Evolutionary conservation across 176 grass and related monocot species (phyloP), one percentile per base, ranked within the genome.

Genomic region (Musa schizocarpa): DNA sequence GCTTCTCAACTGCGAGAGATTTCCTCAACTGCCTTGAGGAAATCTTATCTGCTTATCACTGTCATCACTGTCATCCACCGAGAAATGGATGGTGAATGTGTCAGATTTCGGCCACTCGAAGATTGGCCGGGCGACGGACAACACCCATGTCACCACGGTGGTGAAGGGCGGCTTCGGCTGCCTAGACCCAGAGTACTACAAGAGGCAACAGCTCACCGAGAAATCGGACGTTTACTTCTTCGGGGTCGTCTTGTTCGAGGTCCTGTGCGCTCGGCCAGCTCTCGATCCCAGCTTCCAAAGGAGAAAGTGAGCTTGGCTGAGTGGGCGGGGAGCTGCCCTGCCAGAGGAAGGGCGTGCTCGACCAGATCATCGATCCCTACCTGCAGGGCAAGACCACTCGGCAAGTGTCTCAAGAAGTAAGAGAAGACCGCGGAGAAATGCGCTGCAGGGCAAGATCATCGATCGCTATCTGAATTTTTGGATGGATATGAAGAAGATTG

Each of bases 191-290:
- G 89, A 96, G 51, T 92, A 96, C 74, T 92, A 90, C 76, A 82
- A 89, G 79, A 84, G 93, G 76, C 93, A 96, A 78, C 89, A 92
- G 69, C 89, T 96, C 48, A 96, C 93, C 0, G 93, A 92, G 24
- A 96, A 96, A 86, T 96, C 93, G 51, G 93, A 96, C 82, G 93
- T 96, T 24, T 96, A 96, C 57, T 96, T 89, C 1, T 96, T 96
- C 50, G 93, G 89, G 53, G 93, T 96, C 49, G 93, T 96, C 63
- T 67, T 96, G 80, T 96, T 96, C 48, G 93, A 96, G 78, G 93
- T 92, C 50, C 87, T 96, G 20, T 96, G 93, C 65, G 93, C 93
- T 55, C 87, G 93, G 72, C 89, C 93, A 72, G 93, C 89, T 43
- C 73, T 96, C 63, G 88, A 90, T 54, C 93, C 89, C 5, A 79